Base-by-base conservation (phyloP, 1,139 yeast species). In the Nakaseomyces sp. region DNA sequence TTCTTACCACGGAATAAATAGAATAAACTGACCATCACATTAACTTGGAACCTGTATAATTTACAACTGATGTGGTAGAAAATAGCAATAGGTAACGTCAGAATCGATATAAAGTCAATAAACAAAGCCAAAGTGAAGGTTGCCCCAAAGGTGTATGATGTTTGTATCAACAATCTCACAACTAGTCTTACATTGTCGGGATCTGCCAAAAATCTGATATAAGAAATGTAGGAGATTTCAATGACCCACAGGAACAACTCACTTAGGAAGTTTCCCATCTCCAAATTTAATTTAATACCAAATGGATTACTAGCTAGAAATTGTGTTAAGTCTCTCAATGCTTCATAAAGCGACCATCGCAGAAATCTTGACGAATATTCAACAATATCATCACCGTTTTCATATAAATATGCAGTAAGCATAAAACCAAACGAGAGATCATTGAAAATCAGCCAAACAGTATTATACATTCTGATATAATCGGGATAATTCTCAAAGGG, bases 221-320 rank as follows among this genome's bases (percentile, higher is more conserved):
- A 47, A 1, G 51, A 40, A 4, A 47, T 25, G 47, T 73, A 73
- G 83, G 95, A 86, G 52, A 82, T 76, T 44, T 75, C 76, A 38
- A 89, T 72, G 7, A 89, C 83, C 96, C 96, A 91, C 22, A 83
- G 60, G 53, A 84, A 83, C 42, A 93, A 66, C 46, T 88, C 95
- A 19, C 96, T 95, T 61, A 89, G 72, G 56, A 93, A 93, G 22
- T 71, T 73, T 0, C 96, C 89, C 29, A 93, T 69, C 57, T 88
- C 96, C 45, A 79, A 81, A 62, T 93, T 93, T 46, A 93, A 73
- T 58, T 93, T 93, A 57, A 93, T 79, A 2, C 98, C 98, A 8
- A 94, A 96, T 0, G 98, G 98, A 60, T 91, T 85, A 51, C 76
- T 76, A 67, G 89, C 87, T 29, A 93, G 70, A 93, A 95, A 84